A percentile compares a stretch with the other conserved stretches of the same genome.
phyloP scores from a whole-genome alignment of 1,284 basidiomycete genomes.

The Fomitopsis pinicola region DNA sequence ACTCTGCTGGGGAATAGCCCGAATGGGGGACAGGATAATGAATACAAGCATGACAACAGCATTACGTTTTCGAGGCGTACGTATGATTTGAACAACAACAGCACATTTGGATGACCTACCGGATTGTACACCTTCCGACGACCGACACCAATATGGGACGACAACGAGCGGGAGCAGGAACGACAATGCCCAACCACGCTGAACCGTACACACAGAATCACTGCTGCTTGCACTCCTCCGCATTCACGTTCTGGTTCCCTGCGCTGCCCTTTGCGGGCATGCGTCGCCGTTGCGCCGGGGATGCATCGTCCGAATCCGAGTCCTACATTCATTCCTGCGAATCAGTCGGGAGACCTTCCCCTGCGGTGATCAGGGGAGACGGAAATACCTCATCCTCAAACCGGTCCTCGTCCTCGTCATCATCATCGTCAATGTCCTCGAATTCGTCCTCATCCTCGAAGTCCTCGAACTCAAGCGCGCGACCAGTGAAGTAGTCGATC shows the following conservation, averaged over 20 bases:
- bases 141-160: neutral
- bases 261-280: constrained; percentile 46
- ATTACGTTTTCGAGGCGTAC: constrained; percentile 2
- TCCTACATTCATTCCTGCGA: constrained; percentile 36
- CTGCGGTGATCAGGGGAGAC: constrained; percentile 11
- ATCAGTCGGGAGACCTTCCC: constrained; percentile 7
- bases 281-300: constrained; percentile 47
- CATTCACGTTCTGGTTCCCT: constrained; percentile 49
- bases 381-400: constrained; percentile 49
- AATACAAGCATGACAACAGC: constrained; percentile 14
- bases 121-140: neutral
- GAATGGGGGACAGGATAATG: constrained; percentile 2
- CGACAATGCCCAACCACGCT: neutral
- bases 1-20: constrained; percentile 1
- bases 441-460: constrained; percentile 70
- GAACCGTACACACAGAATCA: constrained; percentile 26
- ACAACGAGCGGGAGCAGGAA: neutral
- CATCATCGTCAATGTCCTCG: constrained; percentile 49
- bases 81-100: neutral
- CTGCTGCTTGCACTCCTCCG: constrained; percentile 87
- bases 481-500: constrained; percentile 95
- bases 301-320: constrained; percentile 55
- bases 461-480: constrained; percentile 88
- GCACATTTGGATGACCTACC: neutral
- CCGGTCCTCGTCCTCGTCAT: constrained; percentile 45